phyloP scores from a whole-genome alignment of 2,329 filamentous ascomycete genomes.

The Trichoderma atrobrunneum region DNA sequence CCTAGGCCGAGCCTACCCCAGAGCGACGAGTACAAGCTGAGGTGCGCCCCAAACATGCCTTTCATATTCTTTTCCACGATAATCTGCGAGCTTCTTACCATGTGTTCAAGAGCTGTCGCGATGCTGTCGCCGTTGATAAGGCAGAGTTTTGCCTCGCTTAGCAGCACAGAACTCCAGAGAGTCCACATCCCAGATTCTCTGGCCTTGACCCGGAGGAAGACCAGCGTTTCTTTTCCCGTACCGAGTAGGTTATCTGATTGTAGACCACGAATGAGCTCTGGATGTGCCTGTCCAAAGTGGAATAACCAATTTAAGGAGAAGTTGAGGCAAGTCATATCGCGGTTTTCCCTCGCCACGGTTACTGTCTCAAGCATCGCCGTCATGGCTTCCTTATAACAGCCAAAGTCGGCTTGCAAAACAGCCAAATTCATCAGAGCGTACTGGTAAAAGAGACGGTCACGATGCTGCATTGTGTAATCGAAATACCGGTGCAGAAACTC shows the following conservation, averaged over 20 bases:
- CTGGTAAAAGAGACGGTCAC: constrained; percentile 84
- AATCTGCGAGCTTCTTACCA: constrained; percentile 79
- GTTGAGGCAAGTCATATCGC: constrained; percentile 88
- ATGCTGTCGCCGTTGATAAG: constrained; percentile 68
- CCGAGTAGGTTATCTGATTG: constrained; percentile 72
- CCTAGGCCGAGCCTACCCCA: constrained; percentile 71
- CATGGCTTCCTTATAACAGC: constrained; percentile 85
- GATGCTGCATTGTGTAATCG: constrained; percentile 88
- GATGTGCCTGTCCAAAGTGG: constrained; percentile 85
- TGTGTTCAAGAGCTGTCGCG: constrained; percentile 66
- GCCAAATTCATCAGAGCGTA: constrained; percentile 92
- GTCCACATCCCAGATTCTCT: constrained; percentile 84
- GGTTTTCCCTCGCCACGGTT: constrained; percentile 88
- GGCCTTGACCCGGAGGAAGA: constrained; percentile 81
- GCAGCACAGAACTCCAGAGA: constrained; percentile 75
- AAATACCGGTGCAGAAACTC: constrained; percentile 93
- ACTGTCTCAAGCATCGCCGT: constrained; percentile 93
- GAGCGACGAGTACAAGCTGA: constrained; percentile 68
- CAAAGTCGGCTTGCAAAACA: constrained; percentile 92
- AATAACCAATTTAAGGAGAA: constrained; percentile 96
- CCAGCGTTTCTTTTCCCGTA: constrained; percentile 75
- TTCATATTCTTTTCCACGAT: constrained; percentile 74
- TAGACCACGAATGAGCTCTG: constrained; percentile 66
- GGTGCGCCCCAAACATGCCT: constrained; percentile 69
- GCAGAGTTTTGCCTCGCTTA: constrained; percentile 80